phyloP scores from a whole-genome alignment of 108 stramenopile species.

The Thalassiosira profunda region DNA sequence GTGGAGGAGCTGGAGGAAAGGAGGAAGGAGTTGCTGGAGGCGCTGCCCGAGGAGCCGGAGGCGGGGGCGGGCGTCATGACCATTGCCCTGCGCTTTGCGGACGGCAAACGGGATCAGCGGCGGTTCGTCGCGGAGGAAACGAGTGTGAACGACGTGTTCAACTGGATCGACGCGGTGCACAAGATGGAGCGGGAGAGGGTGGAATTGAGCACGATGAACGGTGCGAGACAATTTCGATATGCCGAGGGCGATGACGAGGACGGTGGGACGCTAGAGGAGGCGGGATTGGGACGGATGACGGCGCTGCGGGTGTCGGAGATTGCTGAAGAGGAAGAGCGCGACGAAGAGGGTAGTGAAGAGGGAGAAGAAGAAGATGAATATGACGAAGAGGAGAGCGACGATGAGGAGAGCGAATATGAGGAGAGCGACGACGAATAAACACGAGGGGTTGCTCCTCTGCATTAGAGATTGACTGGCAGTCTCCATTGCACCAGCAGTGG shows the following conservation, averaged over 20 bases:
- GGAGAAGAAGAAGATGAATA: constrained; percentile 11
- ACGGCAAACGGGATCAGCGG: constrained; percentile 51
- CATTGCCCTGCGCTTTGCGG: constrained; percentile 71
- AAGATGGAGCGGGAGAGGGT: constrained; percentile 81
- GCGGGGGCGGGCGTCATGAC: constrained; percentile 55
- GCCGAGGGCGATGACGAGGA: constrained; percentile 37
- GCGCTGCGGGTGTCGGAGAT: constrained; percentile 69
- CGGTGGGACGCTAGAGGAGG: constrained; percentile 47
- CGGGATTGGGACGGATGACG: constrained; percentile 70
- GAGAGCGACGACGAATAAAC: not conserved
- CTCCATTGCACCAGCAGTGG: too few relatives aligned
- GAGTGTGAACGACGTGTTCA: constrained; percentile 62
- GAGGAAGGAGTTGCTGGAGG: constrained; percentile 50
- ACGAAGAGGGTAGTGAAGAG: not conserved
- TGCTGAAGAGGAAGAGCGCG: not conserved
- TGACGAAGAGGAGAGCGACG: constrained; percentile 23
- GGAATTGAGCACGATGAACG: constrained; percentile 77
- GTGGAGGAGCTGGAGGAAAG: constrained; percentile 47
- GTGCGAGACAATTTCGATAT: constrained; percentile 66
- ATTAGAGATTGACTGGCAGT: too few relatives aligned
- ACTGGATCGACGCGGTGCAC: constrained; percentile 84
- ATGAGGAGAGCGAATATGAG: constrained; percentile 37
- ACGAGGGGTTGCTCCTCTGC: too few relatives aligned
- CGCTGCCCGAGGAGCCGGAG: constrained; percentile 63
- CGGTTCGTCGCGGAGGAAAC: constrained; percentile 55